Base-by-base conservation (phyloP, 345 rosid genomes). In the Streptanthus diversifolius region DNA sequence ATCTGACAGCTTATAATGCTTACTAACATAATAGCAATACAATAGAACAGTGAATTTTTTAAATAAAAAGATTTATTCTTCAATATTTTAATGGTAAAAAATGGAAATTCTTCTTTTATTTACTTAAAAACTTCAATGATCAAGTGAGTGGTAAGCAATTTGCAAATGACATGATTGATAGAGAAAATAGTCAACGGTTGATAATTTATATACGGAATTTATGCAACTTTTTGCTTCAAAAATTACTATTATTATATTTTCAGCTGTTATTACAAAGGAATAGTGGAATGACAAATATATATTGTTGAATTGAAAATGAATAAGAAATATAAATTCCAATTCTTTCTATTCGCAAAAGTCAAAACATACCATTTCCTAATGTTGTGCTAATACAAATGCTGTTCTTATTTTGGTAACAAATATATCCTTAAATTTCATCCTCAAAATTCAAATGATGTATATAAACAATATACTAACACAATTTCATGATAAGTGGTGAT, bases 1-100 rank as follows among this genome's bases (percentile, higher is more conserved):
- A 8, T 74, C 48, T 41, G 41, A 53, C 56, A 74, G 37, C 25
- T 63, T 63, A 45, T 29, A 62, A 36, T 66, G 53, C 61, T 58
- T 37, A 48, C 66, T 13, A 27, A 15, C 43, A 30, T 65, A 45
- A 45, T 18, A 56, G 32, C 59, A 35, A 35, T 55, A 18, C 25
- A 47, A 45, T 13, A 39, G 18, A 71, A 52, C 12, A n/a, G 54
- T 51, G 32, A 8, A 8, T 13, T 7, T 21, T 33, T 32, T 12
- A 18, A 55, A 29, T 13, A 10, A 36, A 39, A 35, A 3, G 9
- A 5, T 7, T 4, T n/a, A 14, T 27, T 66, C 48, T 33, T 33
- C 49, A 12, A 35, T 36, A 14, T 12, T 29, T 54, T n/a, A 7
- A 25, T 29, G 32, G 4, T n/a, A 29, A 54, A 14, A 54, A 27